Evolutionary conservation across 805 yeast species (phyloP), one percentile per base, ranked within the genome.

Genomic region (Teunomyces pallodes): DNA sequence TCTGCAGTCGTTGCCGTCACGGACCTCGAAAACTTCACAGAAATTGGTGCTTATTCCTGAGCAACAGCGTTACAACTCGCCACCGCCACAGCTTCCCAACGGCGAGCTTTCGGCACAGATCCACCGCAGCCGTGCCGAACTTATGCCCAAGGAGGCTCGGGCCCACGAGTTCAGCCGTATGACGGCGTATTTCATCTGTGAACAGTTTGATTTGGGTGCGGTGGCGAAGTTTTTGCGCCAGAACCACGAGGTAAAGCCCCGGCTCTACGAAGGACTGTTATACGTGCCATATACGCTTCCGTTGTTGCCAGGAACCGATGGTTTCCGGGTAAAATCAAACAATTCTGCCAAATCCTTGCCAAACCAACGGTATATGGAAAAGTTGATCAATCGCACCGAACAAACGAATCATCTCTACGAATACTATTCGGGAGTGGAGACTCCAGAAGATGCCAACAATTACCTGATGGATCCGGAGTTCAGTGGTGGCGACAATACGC

Each of bases 331-430:
- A 10, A 83, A 82, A 61, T 84, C 94, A 1, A 86, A 87, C 58
- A 79, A 79, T 48, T 66, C 82, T 4, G 75, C 72, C 35, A 72
- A 72, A 50, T 52, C 68, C 28, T 54, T 68, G n/a, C 70, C 74
- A 1, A 74, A 71, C 42, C 75, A 75, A 48, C 64, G 70, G 32
- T 67, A 77, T 51, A 84, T 91, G 81, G 97, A 91, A 62, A 80
- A 82, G 41, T 71, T 88, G 59, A 86, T 91, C 50, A 87, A 88
- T 58, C 79, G 80, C 38, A 81, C 89, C 42, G 98, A 91, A 64
- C 90, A 84, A 62, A 79, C 89, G 43, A 97, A 91, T 66, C 96
- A 91, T 64, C 89, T 90, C 64, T 91, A 84, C 64, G 97, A 91
- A 62, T 91, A 88, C 63, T 90, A 84, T 60, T 84, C 95, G 8